Base-by-base conservation (phyloP, 345 rosid genomes). In the Diplotaxis tenuifolia region DNA sequence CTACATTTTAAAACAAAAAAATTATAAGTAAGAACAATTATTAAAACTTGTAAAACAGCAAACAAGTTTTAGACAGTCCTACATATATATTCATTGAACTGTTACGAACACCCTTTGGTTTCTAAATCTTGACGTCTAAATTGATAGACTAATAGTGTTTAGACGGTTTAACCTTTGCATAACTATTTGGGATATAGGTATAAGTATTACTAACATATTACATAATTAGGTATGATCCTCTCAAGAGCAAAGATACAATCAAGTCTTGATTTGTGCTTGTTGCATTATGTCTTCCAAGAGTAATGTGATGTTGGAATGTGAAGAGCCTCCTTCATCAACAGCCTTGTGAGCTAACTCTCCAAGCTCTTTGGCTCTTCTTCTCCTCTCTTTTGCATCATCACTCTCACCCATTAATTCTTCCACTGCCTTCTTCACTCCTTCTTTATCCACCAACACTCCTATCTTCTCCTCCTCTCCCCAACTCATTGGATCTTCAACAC, bases 391-490 rank as follows among this genome's bases (percentile, higher is more conserved):
- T 3, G 80, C 79, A 7, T 81, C 85, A 32, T 77, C 65, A 45
- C 84, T 87, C 5, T 45, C 74, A 38, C 81, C 84, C 90, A 84
- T 83, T 38, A 86, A 18, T 20, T 14, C 58, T 27, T 42, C 74
- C 11, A 87, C 65, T 5, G 84, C 87, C 14, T 28, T 76, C 75
- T 53, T 65, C n/a, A 87, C 76, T 1, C 75, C 75, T 8, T 65
- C 71, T 10, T 65, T 85, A 70, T 80, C 84, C 69, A 86, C 82
- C 61, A 74, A 9, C 6, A 80, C 80, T 23, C 81, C 86, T 42
- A 69, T 68, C 27, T 70, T 78, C 54, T 88, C 85, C 61, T 83
- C 91, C 14, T 80, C 79, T 5, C 86, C 96, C 84, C 84, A 82
- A 10, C 45, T 68, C 28, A 81, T 79, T 0, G 76, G 56, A 15